Evolutionary conservation across 805 yeast genomes (phyloP).

Genomic region (Zygoascus biomembranicola): DNA sequence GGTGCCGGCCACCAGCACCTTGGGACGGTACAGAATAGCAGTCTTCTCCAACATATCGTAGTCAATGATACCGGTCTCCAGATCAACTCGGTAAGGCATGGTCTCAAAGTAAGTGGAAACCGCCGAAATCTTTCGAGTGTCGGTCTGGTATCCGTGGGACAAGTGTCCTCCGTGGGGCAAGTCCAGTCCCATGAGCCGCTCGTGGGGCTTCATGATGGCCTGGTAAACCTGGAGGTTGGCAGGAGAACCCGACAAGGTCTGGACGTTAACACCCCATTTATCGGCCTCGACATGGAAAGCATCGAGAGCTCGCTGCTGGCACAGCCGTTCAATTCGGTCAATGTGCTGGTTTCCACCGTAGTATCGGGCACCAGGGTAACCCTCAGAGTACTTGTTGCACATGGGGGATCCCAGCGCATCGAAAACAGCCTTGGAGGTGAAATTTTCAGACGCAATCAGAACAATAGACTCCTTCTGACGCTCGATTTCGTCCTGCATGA

Average conservation of each 20-base stretch:
- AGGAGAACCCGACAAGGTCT: slow-evolving; percentile 93
- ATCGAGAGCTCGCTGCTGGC: slow-evolving; percentile 89
- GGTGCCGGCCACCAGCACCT: slow-evolving; percentile 94
- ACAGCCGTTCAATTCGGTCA: slow-evolving; percentile 84
- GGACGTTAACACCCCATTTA: slow-evolving; percentile 97
- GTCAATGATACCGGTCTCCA: slow-evolving; percentile 89
- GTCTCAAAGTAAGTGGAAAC: slow-evolving; percentile 96
- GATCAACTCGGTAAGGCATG: slow-evolving; percentile 94
- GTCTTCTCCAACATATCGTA: slow-evolving; percentile 90
- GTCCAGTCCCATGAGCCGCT: slow-evolving; percentile 95
- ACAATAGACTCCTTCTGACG: slow-evolving; percentile 94
- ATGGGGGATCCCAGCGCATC: slow-evolving; percentile 96
- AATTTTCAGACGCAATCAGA: slow-evolving; percentile 93
- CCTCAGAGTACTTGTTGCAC: slow-evolving; percentile 98
- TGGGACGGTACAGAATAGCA: slow-evolving; percentile 90
- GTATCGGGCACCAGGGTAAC: slow-evolving; percentile 98
- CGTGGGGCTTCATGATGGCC: slow-evolving; percentile 91
- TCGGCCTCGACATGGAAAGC: slow-evolving; percentile 76
- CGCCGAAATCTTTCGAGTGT: slow-evolving; percentile 84
- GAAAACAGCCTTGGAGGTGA: slow-evolving; percentile 92
- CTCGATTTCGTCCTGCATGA: slow-evolving; percentile 58
- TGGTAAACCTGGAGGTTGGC: slow-evolving; percentile 96
- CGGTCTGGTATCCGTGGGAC: slow-evolving; percentile 97
- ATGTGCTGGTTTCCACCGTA: slow-evolving; percentile 98
- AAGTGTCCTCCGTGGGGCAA: slow-evolving; percentile 98